phyloP scores from a whole-genome alignment of 768 basidiomycete genomes.

The Boletus barrowsii region DNA sequence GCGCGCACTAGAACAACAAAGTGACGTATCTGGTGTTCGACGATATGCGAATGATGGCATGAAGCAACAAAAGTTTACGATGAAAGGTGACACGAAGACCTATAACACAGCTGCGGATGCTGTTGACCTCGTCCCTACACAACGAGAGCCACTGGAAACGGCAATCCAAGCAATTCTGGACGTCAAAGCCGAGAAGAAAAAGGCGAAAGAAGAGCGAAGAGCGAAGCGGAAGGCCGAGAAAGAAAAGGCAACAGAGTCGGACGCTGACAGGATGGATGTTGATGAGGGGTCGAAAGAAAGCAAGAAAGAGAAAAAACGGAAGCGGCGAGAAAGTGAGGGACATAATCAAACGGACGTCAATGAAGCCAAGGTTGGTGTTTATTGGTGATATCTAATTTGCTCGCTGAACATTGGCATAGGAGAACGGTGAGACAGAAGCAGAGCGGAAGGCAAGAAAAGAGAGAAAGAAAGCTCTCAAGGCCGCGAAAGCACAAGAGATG shows the following conservation, averaged over 20 bases:
- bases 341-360: slow-evolving; percentile 40
- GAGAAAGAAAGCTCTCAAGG: slow-evolving; percentile 72
- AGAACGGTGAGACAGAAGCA: slow-evolving; percentile 69
- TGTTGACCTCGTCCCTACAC: slow-evolving; percentile 80
- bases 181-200: slow-evolving; percentile 85
- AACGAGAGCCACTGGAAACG: slow-evolving; percentile 72
- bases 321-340: slow-evolving; percentile 56
- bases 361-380: slow-evolving; percentile 39
- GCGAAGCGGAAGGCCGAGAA: slow-evolving; percentile 60
- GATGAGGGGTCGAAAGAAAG: slow-evolving; percentile 35
- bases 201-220: slow-evolving; percentile 72
- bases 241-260: slow-evolving; percentile 46
- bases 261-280: slow-evolving; percentile 44
- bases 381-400: slow-evolving; percentile 1
- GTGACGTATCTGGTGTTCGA: slow-evolving; percentile 69
- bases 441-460: slow-evolving; percentile 83
- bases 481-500: slow-evolving; percentile 58
- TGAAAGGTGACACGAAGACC: slow-evolving; percentile 70
- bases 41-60: slow-evolving; percentile 58
- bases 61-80: slow-evolving; percentile 79
- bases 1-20: slow-evolving; percentile 81
- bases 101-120: slow-evolving; percentile 89
- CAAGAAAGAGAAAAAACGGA: slow-evolving; percentile 46
- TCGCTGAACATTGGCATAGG: slow-evolving; percentile 24
- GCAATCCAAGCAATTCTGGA: slow-evolving; percentile 75